phyloP scores from a whole-genome alignment of 164 flowering plant genomes.

The Stephania cephalantha region DNA sequence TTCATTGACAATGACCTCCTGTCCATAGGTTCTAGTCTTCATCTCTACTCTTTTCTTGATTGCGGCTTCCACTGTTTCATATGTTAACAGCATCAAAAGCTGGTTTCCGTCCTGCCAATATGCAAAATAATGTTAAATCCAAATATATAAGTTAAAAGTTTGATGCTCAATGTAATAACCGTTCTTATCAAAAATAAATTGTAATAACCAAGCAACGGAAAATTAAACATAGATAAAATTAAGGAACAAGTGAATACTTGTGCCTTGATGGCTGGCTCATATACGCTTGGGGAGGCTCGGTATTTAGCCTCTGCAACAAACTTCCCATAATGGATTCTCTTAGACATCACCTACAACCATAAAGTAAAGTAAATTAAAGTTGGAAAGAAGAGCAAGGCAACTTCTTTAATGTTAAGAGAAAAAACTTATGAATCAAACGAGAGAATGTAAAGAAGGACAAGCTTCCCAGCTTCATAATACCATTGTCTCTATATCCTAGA shows the following conservation, averaged over 20 bases:
- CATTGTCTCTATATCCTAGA: background rate
- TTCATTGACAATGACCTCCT: conserved; percentile 35
- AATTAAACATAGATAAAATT: background rate
- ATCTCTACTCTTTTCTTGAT: conserved; percentile 66
- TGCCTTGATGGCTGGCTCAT: conserved; percentile 59
- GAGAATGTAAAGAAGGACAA: background rate
- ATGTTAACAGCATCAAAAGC: conserved; percentile 69
- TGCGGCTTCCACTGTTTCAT: conserved; percentile 59
- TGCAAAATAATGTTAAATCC: background rate
- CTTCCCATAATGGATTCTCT: conserved; percentile 90
- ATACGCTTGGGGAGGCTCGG: conserved; percentile 57
- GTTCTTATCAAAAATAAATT: background rate
- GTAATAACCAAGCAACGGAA: background rate
- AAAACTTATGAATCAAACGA: background rate
- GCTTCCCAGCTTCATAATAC: background rate
- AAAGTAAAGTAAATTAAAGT: background rate
- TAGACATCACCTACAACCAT: conserved; percentile 67
- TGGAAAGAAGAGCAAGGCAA: background rate
- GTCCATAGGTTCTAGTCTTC: conserved; percentile 68
- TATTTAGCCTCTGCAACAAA: conserved; percentile 93
- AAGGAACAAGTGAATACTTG: conserved; percentile 38
- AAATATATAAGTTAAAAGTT: background rate
- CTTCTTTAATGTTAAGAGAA: background rate
- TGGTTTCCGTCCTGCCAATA: conserved; percentile 49
- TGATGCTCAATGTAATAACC: background rate